Conservation (phyloP, 129 eudicot genomes). For the Chrysanthemum makinoi region DNA sequence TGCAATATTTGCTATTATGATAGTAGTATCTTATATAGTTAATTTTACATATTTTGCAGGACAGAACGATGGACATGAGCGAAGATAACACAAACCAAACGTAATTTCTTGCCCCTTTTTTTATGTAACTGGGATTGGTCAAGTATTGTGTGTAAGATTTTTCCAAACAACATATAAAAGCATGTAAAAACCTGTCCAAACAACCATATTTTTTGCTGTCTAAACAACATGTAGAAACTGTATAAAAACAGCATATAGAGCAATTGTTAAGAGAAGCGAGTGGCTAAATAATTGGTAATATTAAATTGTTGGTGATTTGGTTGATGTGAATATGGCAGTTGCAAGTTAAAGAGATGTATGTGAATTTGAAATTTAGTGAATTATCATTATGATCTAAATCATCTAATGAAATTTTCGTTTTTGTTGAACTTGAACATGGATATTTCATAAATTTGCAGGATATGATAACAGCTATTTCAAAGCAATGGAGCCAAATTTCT, state of each 20-base stretch:
- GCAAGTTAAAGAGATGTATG: too few relatives aligned
- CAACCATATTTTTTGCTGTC: too few relatives aligned
- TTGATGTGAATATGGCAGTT: too few relatives aligned
- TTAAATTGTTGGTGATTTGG: too few relatives aligned
- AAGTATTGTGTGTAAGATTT: not conserved
- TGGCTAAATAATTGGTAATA: too few relatives aligned
- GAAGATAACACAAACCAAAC: slow-evolving; percentile 80
- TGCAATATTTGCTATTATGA: slow-evolving; percentile 17
- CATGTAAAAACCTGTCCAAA: too few relatives aligned
- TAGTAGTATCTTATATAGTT: slow-evolving; percentile 11
- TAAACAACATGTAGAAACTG: too few relatives aligned
- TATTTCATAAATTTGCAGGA: slow-evolving; percentile 44
- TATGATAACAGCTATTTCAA: slow-evolving; percentile 58
- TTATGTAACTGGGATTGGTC: not conserved
- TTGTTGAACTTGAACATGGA: slow-evolving; percentile 18
- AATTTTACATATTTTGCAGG: slow-evolving; percentile 49
- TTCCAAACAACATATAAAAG: too few relatives aligned
- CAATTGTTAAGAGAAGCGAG: too few relatives aligned
- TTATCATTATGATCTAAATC: too few relatives aligned
- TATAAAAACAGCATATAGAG: too few relatives aligned
- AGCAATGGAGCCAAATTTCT: slow-evolving; percentile 66
- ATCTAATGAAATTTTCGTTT: not conserved
- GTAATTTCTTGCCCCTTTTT: slow-evolving; percentile 33
- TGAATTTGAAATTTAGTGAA: too few relatives aligned
- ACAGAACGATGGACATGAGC: slow-evolving; percentile 72